These are phyloP conservation scores for Castanea crenata DNA, from an alignment of 306 rosid species.

Conservation along the genomic window DNA sequence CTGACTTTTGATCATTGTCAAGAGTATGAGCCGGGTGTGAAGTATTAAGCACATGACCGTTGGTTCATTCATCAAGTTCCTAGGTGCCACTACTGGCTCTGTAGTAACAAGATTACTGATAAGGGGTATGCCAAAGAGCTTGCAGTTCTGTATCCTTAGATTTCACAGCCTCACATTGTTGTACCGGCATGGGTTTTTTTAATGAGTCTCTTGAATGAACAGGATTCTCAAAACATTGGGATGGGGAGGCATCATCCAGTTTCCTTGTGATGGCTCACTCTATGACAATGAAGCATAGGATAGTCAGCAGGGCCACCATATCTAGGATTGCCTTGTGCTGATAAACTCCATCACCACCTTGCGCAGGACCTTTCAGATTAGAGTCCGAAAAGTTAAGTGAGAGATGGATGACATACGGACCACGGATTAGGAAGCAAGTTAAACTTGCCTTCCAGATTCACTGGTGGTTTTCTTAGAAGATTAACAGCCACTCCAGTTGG, in stretches of 20 bases:
- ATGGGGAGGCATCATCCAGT: constrained; percentile 73
- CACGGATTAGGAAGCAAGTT: constrained; percentile 44
- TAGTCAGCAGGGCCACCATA: constrained; percentile 52
- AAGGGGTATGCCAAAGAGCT: constrained; percentile 87
- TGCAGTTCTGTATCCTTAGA: constrained; percentile 68
- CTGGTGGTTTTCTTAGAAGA: constrained; percentile 42
- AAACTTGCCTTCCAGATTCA: constrained; percentile 65
- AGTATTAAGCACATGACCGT: constrained; percentile 20
- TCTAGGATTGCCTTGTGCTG: constrained; percentile 48
- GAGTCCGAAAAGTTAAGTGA: constrained; percentile 58
- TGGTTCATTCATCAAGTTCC: constrained; percentile 34
- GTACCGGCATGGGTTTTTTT: constrained; percentile 31
- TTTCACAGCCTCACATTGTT: constrained; percentile 40
- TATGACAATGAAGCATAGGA: constrained; percentile 50
- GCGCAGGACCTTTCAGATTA: constrained; percentile 51
- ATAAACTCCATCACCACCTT: constrained; percentile 41
- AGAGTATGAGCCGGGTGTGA: constrained; percentile 24
- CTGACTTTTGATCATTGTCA: constrained; percentile 55
- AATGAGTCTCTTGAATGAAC: constrained; percentile 41
- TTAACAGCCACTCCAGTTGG: constrained; percentile 37
- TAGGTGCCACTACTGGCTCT: constrained; percentile 35
- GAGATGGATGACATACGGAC: constrained; percentile 53
- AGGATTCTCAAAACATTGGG: constrained; percentile 45
- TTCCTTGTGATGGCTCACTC: constrained; percentile 59
- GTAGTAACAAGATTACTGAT: constrained; percentile 32